Conservation (phyloP, 2,329 filamentous ascomycete genomes). For the Ceratocystis cacaofunesta region DNA sequence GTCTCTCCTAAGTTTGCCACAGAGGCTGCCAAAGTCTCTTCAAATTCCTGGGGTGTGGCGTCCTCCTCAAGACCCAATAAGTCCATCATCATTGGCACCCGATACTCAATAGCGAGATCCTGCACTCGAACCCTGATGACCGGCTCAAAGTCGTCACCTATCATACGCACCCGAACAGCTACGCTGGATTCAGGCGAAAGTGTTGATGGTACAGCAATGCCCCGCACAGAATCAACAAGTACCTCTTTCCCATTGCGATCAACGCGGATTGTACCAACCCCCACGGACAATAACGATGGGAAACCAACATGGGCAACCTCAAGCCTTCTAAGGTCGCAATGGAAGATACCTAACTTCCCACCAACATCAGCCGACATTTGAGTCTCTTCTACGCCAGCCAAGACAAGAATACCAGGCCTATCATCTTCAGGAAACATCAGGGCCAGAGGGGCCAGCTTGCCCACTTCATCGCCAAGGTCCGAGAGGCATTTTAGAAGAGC, state of each 20-base stretch:
- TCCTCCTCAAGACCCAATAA: slow-evolving; percentile 56
- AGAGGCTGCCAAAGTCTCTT: slow-evolving; percentile 61
- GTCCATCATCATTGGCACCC: slow-evolving; percentile 68
- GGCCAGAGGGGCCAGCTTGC: slow-evolving; percentile 69
- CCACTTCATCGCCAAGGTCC: slow-evolving; percentile 60
- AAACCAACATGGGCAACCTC: slow-evolving; percentile 72
- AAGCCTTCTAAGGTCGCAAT: slow-evolving; percentile 43
- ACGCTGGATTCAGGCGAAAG: slow-evolving; percentile 24
- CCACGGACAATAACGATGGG: slow-evolving; percentile 68
- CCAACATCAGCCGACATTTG: slow-evolving; percentile 49
- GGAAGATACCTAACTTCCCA: slow-evolving; percentile 50
- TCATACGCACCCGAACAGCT: slow-evolving; percentile 75
- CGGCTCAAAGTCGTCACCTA: slow-evolving; percentile 89
- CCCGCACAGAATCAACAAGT: slow-evolving; percentile 43
- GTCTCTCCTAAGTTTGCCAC: slow-evolving; percentile 61
- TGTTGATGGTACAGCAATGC: slow-evolving; percentile 19
- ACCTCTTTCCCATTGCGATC: slow-evolving; percentile 54
- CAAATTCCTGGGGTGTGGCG: slow-evolving; percentile 56
- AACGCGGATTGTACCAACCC: slow-evolving; percentile 48
- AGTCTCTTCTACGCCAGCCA: slow-evolving; percentile 51
- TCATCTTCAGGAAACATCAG: slow-evolving; percentile 96
- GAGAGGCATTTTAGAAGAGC: slow-evolving; percentile 53
- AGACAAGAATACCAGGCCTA: slow-evolving; percentile 68
- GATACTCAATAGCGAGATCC: slow-evolving; percentile 77
- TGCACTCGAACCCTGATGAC: slow-evolving; percentile 76